Evolutionary conservation across 2,329 filamentous ascomycete genomes (phyloP).

Genomic region (Fusarium scirpi): DNA sequence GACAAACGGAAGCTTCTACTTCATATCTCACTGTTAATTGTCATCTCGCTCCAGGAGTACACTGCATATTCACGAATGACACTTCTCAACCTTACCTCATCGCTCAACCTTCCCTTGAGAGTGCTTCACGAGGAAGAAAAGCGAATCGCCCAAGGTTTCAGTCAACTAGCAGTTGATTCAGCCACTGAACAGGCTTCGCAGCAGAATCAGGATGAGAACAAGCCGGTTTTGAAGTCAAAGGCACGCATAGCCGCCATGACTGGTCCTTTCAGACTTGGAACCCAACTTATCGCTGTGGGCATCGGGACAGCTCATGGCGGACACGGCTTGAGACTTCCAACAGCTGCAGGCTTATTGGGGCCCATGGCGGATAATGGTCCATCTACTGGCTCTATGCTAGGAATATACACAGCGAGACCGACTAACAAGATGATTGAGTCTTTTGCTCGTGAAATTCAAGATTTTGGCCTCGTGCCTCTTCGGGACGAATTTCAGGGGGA

Average conservation of each 20-base stretch:
- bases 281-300: conserved; percentile 80
- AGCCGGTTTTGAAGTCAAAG: conserved; percentile 75
- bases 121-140: conserved; percentile 78
- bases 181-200: conserved; percentile 48
- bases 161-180: conserved; percentile 74
- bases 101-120: conserved; percentile 74
- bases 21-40: conserved; percentile 76
- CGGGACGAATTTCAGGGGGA: conserved; percentile 59
- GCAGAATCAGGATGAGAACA: conserved; percentile 68
- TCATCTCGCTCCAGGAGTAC: conserved; percentile 83
- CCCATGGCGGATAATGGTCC: conserved; percentile 82
- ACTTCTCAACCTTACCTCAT: conserved; percentile 76
- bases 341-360: conserved; percentile 83
- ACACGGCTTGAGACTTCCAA: conserved; percentile 77
- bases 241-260: conserved; percentile 62
- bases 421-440: conserved; percentile 87
- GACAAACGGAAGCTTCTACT: conserved; percentile 76
- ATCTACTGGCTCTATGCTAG: conserved; percentile 86
- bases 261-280: conserved; percentile 74
- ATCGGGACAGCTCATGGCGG: conserved; percentile 84
- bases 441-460: conserved; percentile 87
- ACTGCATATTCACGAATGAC: conserved; percentile 78
- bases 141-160: conserved; percentile 78
- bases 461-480: conserved; percentile 87
- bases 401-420: conserved; percentile 88